Percentiles rank a stretch among this genome's conserved stretches.
Conservation (phyloP, 2,329 filamentous ascomycete species). For the Fusarium udum region DNA sequence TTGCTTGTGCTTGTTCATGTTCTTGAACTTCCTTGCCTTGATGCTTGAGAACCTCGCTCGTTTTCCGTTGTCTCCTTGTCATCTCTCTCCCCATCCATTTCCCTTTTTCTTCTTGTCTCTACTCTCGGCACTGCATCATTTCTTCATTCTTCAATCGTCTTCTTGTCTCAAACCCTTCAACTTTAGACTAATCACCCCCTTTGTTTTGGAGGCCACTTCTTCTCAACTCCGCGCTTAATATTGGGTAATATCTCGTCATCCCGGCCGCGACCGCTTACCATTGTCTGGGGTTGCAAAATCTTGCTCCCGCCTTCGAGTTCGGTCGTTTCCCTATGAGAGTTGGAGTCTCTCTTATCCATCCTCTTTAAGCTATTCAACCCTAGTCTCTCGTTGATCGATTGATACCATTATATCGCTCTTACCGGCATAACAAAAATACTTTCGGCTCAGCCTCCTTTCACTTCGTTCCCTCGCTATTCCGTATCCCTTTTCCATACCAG, state of each 20-base stretch:
- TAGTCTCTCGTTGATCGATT: constrained; percentile 43
- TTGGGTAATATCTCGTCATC: constrained; percentile 34
- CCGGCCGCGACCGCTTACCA: constrained; percentile 21
- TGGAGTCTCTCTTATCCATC: constrained; percentile 3
- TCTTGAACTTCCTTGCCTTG: constrained; percentile 15
- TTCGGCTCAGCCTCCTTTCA: constrained; percentile 22
- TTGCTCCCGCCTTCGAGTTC: constrained; percentile 24
- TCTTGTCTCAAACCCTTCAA: constrained; percentile 16
- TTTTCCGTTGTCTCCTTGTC: constrained; percentile 20
- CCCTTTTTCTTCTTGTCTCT: background rate
- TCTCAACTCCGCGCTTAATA: constrained; percentile 26
- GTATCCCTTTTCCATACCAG: constrained; percentile 36
- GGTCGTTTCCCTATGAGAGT: constrained; percentile 15
- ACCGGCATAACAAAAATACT: constrained; percentile 5
- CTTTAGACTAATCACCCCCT: constrained; percentile 21
- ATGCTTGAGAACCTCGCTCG: constrained; percentile 25
- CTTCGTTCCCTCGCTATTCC: constrained; percentile 38
- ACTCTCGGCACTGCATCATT: constrained; percentile 10
- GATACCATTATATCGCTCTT: constrained; percentile 12
- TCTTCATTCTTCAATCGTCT: constrained; percentile 11
- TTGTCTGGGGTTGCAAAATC: constrained; percentile 30
- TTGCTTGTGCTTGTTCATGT: constrained; percentile 7
- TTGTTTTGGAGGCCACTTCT: constrained; percentile 29
- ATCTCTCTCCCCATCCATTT: constrained; percentile 2
- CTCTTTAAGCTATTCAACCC: constrained; percentile 9